A percentile compares a stretch with the other conserved stretches of the same genome.
phyloP scores from a whole-genome alignment of 2,329 filamentous ascomycete species.

The Aspergillus pseudotamarii region DNA sequence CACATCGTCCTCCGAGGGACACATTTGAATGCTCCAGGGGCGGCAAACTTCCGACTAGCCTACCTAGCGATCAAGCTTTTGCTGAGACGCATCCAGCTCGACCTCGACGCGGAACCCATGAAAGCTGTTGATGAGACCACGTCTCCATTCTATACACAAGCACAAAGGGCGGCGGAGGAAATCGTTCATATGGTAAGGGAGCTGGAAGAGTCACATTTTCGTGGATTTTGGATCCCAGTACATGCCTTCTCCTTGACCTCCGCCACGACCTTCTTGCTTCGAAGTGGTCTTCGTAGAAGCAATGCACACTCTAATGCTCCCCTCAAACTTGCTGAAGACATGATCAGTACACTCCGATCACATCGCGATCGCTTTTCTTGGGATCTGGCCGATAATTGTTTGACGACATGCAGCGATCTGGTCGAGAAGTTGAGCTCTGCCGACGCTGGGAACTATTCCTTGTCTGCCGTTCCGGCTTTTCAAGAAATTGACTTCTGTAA shows the following conservation, averaged over 20 bases:
- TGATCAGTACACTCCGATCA: constrained; percentile 43
- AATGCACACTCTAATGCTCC: constrained; percentile 29
- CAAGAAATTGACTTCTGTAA: not conserved
- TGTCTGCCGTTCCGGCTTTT: not conserved
- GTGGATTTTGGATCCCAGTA: constrained; percentile 56
- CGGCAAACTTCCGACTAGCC: constrained; percentile 55
- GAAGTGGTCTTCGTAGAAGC: constrained; percentile 53
- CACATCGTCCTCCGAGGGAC: constrained; percentile 48
- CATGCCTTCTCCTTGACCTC: constrained; percentile 53
- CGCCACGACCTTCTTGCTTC: constrained; percentile 54
- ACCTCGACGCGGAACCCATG: constrained; percentile 33
- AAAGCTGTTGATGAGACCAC: constrained; percentile 17
- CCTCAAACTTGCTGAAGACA: constrained; percentile 47
- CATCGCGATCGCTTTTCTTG: constrained; percentile 48
- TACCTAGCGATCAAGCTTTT: constrained; percentile 55
- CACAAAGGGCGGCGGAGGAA: constrained; percentile 52
- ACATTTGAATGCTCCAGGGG: constrained; percentile 47
- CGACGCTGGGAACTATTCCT: not conserved
- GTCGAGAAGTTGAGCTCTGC: constrained; percentile 43
- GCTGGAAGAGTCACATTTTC: constrained; percentile 46
- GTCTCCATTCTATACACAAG: constrained; percentile 42
- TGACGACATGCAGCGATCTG: constrained; percentile 52
- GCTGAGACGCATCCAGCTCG: constrained; percentile 51
- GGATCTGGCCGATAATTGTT: constrained; percentile 56
- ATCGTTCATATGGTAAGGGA: constrained; percentile 54